Evolutionary conservation across 139 green algal species (phyloP).

Genomic region (Closterium sp.): DNA sequence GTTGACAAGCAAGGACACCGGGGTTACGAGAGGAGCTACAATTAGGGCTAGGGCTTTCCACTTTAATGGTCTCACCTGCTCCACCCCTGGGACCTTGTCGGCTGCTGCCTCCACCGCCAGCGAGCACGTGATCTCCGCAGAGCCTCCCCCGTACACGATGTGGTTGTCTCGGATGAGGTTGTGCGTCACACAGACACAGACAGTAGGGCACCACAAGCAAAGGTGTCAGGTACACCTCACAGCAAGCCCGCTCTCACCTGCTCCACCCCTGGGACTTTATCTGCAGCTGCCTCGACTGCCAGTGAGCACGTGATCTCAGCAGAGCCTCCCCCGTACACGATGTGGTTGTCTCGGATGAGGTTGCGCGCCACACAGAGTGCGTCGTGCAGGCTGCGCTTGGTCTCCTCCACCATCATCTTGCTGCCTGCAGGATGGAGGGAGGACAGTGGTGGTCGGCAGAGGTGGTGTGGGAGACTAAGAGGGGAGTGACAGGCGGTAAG

Average conservation of each 20-base stretch:
- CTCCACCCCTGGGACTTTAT: constrained; percentile 68
- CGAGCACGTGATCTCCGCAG: too few species aligned
- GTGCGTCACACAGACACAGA: constrained; percentile 58
- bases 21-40: too few species aligned
- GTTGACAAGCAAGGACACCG: too few species aligned
- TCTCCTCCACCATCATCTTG: constrained; percentile 92
- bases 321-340: constrained; percentile 95
- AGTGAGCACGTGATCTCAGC: constrained; percentile 91
- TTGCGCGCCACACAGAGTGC: constrained; percentile 98
- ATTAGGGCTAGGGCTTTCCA: too few species aligned
- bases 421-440: constrained; percentile 89
- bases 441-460: too few species aligned
- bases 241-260: constrained; percentile 47
- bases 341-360: constrained; percentile 91
- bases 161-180: too few species aligned
- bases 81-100: too few species aligned
- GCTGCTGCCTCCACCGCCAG: too few species aligned
- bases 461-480: neutral
- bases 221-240: neutral
- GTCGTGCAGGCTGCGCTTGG: constrained; percentile 94
- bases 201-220: too few species aligned
- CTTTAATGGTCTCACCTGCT: constrained; percentile 59
- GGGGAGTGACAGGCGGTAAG: too few species aligned
- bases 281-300: constrained; percentile 83
- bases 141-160: too few species aligned